Conservation (phyloP, 768 basidiomycete genomes). For the Hortiboletus flavorubellus region DNA sequence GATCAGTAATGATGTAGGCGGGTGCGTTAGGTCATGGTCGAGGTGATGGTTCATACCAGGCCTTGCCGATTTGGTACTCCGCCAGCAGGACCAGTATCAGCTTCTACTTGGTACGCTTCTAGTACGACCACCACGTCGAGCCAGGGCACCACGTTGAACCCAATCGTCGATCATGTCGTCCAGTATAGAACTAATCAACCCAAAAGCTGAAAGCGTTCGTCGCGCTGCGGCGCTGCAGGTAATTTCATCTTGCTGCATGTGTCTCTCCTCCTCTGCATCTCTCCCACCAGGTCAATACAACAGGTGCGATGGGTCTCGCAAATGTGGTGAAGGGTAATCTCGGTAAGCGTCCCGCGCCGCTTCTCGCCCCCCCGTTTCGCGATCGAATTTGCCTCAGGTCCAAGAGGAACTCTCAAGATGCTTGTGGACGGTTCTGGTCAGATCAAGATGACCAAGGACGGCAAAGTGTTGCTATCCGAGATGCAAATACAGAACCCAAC, state of each 20-base stretch:
- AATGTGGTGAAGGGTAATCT: slow-evolving; percentile 97
- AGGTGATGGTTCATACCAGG: slow-evolving; percentile 32
- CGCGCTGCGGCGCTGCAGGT: slow-evolving; percentile 92
- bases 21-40: slow-evolving; percentile 24
- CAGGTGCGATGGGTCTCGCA: slow-evolving; percentile 95
- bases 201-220: slow-evolving; percentile 91
- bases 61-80: slow-evolving; percentile 33
- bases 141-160: slow-evolving; percentile 21
- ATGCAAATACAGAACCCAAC: slow-evolving; percentile 99
- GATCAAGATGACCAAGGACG: slow-evolving; percentile 99
- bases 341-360: slow-evolving; percentile 49
- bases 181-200: slow-evolving; percentile 93
- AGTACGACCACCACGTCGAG: slow-evolving; percentile 14
- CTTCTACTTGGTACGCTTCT: slow-evolving; percentile 1
- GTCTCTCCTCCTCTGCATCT: slow-evolving; percentile 21
- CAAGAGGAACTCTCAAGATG: slow-evolving; percentile 98
- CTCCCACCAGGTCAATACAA: slow-evolving; percentile 72
- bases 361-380: slow-evolving; percentile 10
- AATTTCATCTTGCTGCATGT: slow-evolving; percentile 20
- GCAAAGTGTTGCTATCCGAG: slow-evolving; percentile 95
- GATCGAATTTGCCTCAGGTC: slow-evolving; percentile 54
- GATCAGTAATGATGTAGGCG: slow-evolving; percentile 27
- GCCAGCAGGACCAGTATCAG: slow-evolving; percentile 14
- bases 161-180: slow-evolving; percentile 49
- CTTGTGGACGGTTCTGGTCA: slow-evolving; percentile 97